These are phyloP conservation scores for Abortiporus biennis DNA, from an alignment of 1,284 basidiomycete genomes.

Conservation along the genomic window DNA sequence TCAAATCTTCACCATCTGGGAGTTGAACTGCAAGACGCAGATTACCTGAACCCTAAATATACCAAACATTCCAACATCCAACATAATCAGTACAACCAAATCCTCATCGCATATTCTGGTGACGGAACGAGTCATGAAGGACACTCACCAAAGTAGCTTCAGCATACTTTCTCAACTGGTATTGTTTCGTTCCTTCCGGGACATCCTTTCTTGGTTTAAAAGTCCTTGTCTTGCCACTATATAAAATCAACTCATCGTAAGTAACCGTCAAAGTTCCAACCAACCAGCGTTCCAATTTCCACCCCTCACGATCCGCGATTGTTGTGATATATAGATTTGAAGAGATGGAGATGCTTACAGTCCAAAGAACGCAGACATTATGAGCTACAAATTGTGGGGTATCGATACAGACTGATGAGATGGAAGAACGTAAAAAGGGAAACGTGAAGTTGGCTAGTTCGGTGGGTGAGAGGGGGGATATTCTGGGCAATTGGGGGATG, in stretches of 20 bases:
- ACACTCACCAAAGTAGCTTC: conserved; percentile 85
- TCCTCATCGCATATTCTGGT: conserved; percentile 4
- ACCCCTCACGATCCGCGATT: background rate
- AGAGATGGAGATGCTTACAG: conserved; percentile 45
- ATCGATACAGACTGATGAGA: too few species aligned
- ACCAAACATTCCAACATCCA: background rate
- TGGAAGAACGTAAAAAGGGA: too few species aligned
- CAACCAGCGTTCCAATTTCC: conserved; percentile 4
- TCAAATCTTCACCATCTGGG: conserved; percentile 91
- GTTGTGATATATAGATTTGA: background rate
- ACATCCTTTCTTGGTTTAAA: conserved; percentile 96
- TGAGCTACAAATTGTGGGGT: too few species aligned
- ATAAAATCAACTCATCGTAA: conserved; percentile 1
- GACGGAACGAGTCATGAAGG: background rate
- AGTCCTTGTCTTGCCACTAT: conserved; percentile 86
- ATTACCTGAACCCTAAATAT: conserved; percentile 83
- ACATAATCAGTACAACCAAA: conserved; percentile 10
- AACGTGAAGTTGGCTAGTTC: too few species aligned
- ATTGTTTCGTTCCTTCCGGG: conserved; percentile 94
- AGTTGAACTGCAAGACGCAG: conserved; percentile 84
- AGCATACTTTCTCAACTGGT: conserved; percentile 94
- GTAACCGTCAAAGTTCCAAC: conserved; percentile 5
- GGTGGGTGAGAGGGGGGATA: too few species aligned
- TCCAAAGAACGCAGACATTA: conserved; percentile 81
- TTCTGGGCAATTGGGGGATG: too few species aligned